Conservation (phyloP, 2,329 filamentous ascomycete genomes). For the Cercospora sp. region DNA sequence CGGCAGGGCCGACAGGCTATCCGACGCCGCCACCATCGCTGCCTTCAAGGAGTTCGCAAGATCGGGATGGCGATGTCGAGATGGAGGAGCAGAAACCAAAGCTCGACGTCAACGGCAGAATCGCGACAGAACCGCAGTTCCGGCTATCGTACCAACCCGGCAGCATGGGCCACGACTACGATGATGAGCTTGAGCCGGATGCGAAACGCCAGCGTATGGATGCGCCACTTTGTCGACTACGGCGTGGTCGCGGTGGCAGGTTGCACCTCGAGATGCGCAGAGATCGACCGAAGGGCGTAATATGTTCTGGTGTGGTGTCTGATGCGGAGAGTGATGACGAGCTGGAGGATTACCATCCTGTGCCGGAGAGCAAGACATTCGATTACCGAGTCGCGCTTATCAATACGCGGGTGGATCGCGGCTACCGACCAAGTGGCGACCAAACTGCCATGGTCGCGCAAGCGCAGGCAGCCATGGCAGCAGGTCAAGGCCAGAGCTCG, state of each 20-base stretch:
- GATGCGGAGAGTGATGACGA: conserved; percentile 80
- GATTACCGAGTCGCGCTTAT: conserved; percentile 63
- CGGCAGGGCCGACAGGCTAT: conserved; percentile 35
- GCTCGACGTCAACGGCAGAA: conserved; percentile 22
- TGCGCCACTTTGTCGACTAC: conserved; percentile 72
- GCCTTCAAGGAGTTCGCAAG: conserved; percentile 44
- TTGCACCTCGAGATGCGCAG: conserved; percentile 73
- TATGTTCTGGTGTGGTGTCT: conserved; percentile 53
- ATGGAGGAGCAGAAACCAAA: conserved; percentile 36
- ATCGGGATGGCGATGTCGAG: conserved; percentile 43
- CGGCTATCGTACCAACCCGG: conserved; percentile 28
- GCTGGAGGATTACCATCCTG: conserved; percentile 48
- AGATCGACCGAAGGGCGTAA: conserved; percentile 28
- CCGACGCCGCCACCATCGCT: conserved; percentile 51
- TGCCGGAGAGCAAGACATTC: conserved; percentile 56
- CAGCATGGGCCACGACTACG: conserved; percentile 11
- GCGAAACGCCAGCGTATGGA: conserved; percentile 23
- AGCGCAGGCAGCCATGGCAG: conserved; percentile 21
- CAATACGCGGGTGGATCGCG: conserved; percentile 45
- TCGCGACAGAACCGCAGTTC: conserved; percentile 29
- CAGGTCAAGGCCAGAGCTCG: conserved; percentile 8
- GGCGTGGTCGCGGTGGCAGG: conserved; percentile 80
- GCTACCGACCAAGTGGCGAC: conserved; percentile 28
- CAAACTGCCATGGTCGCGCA: conserved; percentile 28
- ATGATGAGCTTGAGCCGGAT: conserved; percentile 21